Percentiles rank a stretch among this genome's conserved stretches.
These are phyloP conservation scores for Pyrenophora tritici-repentis DNA, from an alignment of 2,329 filamentous ascomycete species.

Conservation along the genomic window DNA sequence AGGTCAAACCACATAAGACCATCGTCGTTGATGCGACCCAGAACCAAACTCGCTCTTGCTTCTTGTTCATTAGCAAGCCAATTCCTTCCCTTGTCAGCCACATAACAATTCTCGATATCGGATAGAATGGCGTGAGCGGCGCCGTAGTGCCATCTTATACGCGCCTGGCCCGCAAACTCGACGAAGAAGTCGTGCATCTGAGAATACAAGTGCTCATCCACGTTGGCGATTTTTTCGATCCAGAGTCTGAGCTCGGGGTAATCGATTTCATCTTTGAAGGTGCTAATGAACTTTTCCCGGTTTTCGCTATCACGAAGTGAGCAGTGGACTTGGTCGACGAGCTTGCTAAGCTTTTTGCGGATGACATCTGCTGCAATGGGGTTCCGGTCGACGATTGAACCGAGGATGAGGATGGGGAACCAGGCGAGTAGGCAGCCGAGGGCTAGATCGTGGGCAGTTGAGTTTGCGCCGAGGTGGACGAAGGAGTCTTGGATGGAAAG, in stretches of 20 bases:
- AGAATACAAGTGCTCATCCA: constrained; percentile 12
- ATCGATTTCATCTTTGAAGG: constrained; percentile 33
- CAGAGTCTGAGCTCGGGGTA: constrained; percentile 24
- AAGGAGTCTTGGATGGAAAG: constrained; percentile 48
- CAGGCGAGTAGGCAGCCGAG: constrained; percentile 53
- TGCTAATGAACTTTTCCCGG: constrained; percentile 34
- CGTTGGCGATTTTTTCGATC: constrained; percentile 31
- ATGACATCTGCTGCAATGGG: constrained; percentile 51
- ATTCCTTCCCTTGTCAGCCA: constrained; percentile 45
- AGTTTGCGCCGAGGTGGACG: constrained; percentile 45
- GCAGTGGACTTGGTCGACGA: constrained; percentile 46
- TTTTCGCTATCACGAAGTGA: constrained; percentile 38
- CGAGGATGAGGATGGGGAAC: constrained; percentile 53
- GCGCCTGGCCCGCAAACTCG: constrained; percentile 46
- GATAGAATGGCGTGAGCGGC: constrained; percentile 52
- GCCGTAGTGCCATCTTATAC: constrained; percentile 48
- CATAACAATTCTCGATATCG: constrained; percentile 50
- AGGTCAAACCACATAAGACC: constrained; percentile 51
- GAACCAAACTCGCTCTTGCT: constrained; percentile 43
- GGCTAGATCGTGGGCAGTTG: constrained; percentile 52
- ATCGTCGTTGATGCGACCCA: constrained; percentile 42
- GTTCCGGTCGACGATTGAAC: constrained; percentile 54
- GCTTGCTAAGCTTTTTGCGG: constrained; percentile 45
- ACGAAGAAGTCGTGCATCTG: constrained; percentile 46
- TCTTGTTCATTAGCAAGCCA: constrained; percentile 47